Base-by-base conservation (phyloP, 495 filamentous ascomycete species). In the Aspergillus coremiiformis region DNA sequence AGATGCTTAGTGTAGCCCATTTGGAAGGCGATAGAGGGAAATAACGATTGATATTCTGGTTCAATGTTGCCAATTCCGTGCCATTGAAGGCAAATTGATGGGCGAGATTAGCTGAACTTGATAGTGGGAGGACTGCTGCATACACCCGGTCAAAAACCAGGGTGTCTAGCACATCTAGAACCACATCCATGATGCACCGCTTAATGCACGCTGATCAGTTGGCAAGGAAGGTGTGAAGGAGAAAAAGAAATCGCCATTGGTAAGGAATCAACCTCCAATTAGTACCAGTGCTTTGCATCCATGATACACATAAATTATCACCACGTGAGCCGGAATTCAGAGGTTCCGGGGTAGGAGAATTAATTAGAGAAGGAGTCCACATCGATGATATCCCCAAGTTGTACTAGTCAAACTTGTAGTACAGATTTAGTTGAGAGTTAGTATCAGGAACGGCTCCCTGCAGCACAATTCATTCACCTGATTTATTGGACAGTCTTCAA, bases 141-240 rank as follows among this genome's bases (percentile, higher is more conserved):
- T 92, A 95, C 42, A 85, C 45, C 56, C 80, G 76, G 68, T 95
- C 90, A 62, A 83, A 82, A 32, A 89, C 54, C 66, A 82, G 84
- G 58, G 81, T 88, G 68, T 95, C 90, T 60, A 76, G 74, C 55
- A 88, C 52, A 62, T 92, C 85, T 57, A 95, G 80, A 14, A 89
- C 74, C 71, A 92, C 76, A 74, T 95, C 90, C 90, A 95, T 95
- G 52, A 67, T 57, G 43, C 37, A 41, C 37, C 15, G 17, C 17
- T 5, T 20, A 0, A n/a, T 39, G 3, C 33, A 9, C n/a, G 20
- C 2, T 45, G 5, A 33, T 7, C 15, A 14, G 24, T 19, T 30
- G 27, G 27, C 12, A 30, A 17, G 26, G n/a, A 19, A n/a, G n/a
- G n/a, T n/a, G n/a, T 10, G 33, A 19, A 5, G 15, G 17, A 33